Base-by-base conservation (phyloP, 2,329 filamentous ascomycete genomes). In the Aureobasidium subglaciale region DNA sequence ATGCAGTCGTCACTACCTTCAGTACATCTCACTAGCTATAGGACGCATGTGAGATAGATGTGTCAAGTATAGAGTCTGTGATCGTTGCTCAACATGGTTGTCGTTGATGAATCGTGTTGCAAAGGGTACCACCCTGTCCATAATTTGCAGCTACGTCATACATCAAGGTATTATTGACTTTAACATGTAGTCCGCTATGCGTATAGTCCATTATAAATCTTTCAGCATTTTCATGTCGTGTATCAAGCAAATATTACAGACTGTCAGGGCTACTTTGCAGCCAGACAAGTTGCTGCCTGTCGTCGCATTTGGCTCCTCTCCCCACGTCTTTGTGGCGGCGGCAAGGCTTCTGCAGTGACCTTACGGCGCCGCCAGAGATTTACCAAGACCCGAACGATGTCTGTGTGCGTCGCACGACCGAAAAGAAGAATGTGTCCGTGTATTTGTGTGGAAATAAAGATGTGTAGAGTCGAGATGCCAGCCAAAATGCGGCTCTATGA, bases 331-430 rank as follows among this genome's bases (percentile, higher is more conserved):
- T 35, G 43, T 48, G 43, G 43, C 43, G 27, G 29, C 29, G 43
- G 43, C 30, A 25, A 38, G 46, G 22, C 46, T 49, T 38, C 34
- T 9, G 46, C 32, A 20, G 20, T 15, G 24, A 29, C 34, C 46
- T 25, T 20, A 24, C 15, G 46, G 32, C 32, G 22, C 8, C 46
- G 24, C 15, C 46, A 38, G 46, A 49, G 10, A 13, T 37, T 37
- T 38, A 11, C 9, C 32, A 49, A 18, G 24, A 38, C 32, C 32
- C 27, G 46, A 49, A n/a, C 18, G 32, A 18, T 48, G 46, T 49
- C 46, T 49, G 24, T 49, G 34, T 49, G 32, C 22, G 22, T 49
- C 46, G 46, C 27, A 49, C 46, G 46, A 49, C 32, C 32, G 27
- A 24, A 37, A 38, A 37, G 5, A 25, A 46, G 30, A 49, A 9